A percentile compares a stretch with the other conserved stretches of the same genome.
phyloP scores from a whole-genome alignment of 495 filamentous ascomycete species.

The Ascobolus immersus region DNA sequence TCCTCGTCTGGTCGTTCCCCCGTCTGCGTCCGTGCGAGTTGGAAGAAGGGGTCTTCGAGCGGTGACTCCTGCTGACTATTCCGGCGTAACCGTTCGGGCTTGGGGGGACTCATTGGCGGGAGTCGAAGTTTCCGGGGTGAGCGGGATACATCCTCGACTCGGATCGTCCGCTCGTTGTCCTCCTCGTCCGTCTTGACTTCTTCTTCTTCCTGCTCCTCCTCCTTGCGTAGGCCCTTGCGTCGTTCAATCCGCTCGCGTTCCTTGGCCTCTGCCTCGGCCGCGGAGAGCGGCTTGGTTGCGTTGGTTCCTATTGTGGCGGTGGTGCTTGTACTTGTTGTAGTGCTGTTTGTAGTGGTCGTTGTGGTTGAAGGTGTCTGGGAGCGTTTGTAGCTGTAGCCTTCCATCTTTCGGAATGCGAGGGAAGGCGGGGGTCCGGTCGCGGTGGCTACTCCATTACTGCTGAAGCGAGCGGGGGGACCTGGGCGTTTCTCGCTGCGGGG shows the following conservation, averaged over 20 bases:
- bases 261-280: conserved; percentile 1
- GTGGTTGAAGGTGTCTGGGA: conserved; percentile 7
- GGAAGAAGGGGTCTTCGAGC: conserved; percentile 37
- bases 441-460: conserved; percentile 18
- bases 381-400: conserved; percentile 10
- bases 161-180: conserved; percentile 17
- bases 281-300: background rate
- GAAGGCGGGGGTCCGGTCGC: conserved; percentile 14
- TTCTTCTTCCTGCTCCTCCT: conserved; percentile 9
- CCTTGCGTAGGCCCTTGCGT: conserved; percentile 6
- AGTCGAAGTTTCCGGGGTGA: conserved; percentile 1
- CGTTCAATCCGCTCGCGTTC: conserved; percentile 2
- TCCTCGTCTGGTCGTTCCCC: conserved; percentile 9
- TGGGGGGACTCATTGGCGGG: conserved; percentile 3
- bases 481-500: no score
- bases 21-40: conserved; percentile 32
- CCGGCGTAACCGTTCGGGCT: no score
- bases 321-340: conserved; percentile 6
- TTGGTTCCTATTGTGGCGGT: conserved; percentile 3
- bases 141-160: conserved; percentile 8
- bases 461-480: conserved; percentile 14
- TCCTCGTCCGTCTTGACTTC: conserved; percentile 14
- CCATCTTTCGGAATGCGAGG: conserved; percentile 11
- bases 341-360: conserved; percentile 2
- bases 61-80: conserved; percentile 13